phyloP scores from a whole-genome alignment of 176 grass and related monocot species.

The Echinochloa phyllopogon region DNA sequence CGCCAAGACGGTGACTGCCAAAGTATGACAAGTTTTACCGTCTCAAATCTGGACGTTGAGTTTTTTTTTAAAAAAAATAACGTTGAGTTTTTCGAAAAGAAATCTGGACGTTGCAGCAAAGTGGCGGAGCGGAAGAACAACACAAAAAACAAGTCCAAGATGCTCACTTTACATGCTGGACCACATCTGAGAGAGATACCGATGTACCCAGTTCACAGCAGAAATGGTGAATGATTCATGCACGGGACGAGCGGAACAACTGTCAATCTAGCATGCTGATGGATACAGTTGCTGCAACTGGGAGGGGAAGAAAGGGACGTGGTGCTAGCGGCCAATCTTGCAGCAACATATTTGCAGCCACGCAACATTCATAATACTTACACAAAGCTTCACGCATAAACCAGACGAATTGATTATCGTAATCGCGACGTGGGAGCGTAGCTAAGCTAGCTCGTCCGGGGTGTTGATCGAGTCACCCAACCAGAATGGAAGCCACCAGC shows the following conservation, averaged over 20 bases:
- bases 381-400: slow-evolving; percentile 40
- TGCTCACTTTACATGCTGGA: neutral
- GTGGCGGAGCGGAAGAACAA: neutral
- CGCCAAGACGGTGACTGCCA: slow-evolving; percentile 16
- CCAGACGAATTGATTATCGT: neutral
- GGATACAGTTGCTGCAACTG: neutral
- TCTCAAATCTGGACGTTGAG: neutral
- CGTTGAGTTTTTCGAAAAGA: neutral
- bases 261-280: slow-evolving; percentile 8
- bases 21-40: neutral
- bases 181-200: neutral
- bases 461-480: slow-evolving; percentile 9
- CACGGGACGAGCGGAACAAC: neutral
- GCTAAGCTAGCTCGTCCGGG: neutral
- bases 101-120: neutral
- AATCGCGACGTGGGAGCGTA: neutral
- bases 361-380: neutral
- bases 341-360: slow-evolving; percentile 32
- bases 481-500: neutral
- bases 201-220: too few species aligned
- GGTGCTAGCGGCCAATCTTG: slow-evolving; percentile 9
- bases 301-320: neutral
- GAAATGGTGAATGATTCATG: neutral
- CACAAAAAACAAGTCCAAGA: neutral
- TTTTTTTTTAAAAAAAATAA: too few species aligned